These are phyloP conservation scores for Neopestalotiopsis sp. DNA, from an alignment of 2,329 filamentous ascomycete genomes.

Conservation along the genomic window DNA sequence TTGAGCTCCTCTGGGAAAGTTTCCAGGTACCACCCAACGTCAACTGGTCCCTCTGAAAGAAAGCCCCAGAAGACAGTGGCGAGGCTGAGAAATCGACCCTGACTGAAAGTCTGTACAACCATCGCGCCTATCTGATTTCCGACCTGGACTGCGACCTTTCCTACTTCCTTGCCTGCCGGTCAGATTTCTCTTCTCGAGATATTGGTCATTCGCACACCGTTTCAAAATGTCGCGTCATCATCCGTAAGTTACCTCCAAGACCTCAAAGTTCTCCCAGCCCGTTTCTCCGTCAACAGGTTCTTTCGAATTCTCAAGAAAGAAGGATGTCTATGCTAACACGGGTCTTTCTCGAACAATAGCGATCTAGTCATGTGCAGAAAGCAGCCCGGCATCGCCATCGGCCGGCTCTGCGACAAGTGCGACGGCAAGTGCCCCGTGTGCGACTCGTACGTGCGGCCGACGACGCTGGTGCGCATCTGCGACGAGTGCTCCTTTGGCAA, in stretches of 20 bases:
- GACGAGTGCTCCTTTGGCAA: conserved; percentile 99
- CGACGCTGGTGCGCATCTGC: conserved; percentile 96
- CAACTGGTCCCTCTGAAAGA: conserved; percentile 24
- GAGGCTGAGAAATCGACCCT: conserved; percentile 50
- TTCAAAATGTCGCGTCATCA: conserved; percentile 87
- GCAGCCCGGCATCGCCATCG: conserved; percentile 95
- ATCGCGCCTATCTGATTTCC: conserved; percentile 6
- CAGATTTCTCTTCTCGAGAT: background rate
- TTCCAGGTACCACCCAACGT: conserved; percentile 8
- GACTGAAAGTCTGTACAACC: background rate
- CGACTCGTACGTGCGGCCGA: conserved; percentile 98
- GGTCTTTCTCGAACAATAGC: conserved; percentile 44
- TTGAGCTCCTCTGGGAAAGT: too few species aligned
- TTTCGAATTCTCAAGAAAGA: too few species aligned
- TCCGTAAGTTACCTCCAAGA: conserved; percentile 63
- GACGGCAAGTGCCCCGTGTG: conserved; percentile 99
- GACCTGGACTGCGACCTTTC: conserved; percentile 10
- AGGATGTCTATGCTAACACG: conserved; percentile 16
- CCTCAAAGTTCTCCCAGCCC: background rate
- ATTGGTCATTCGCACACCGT: conserved; percentile 3
- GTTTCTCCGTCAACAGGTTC: background rate
- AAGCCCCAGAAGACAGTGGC: conserved; percentile 35
- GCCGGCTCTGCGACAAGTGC: conserved; percentile 98
- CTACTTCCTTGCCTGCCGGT: background rate
- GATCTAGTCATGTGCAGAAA: conserved; percentile 99